These are phyloP conservation scores for Talaromyces atroroseus DNA, from an alignment of 2,329 filamentous ascomycete species.

Conservation along the genomic window DNA sequence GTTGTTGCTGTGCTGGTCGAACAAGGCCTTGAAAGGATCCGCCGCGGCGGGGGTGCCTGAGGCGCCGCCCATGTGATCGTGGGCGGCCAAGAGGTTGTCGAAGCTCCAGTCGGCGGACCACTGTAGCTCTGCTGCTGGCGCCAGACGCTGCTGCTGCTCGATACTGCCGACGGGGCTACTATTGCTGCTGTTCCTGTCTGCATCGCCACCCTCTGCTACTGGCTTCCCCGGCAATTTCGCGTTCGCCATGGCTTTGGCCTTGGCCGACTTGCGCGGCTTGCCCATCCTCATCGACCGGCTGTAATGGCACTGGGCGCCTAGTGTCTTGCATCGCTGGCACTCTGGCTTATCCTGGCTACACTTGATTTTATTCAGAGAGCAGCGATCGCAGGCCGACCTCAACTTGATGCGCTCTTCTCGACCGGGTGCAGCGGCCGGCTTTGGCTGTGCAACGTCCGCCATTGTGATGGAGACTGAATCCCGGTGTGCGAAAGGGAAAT, in stretches of 20 bases:
- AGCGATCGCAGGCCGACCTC: slow-evolving; percentile 14
- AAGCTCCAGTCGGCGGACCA: slow-evolving; percentile 13
- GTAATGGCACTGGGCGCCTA: slow-evolving; percentile 15
- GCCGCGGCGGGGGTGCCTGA: background rate
- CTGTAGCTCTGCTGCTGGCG: background rate
- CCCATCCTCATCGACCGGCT: slow-evolving; percentile 16
- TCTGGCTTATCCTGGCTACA: slow-evolving; percentile 16
- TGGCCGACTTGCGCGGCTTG: slow-evolving; percentile 14
- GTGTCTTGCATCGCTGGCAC: slow-evolving; percentile 13
- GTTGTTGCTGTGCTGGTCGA: slow-evolving; percentile 6
- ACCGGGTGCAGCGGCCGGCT: background rate
- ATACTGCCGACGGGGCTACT: background rate
- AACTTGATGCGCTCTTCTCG: slow-evolving; percentile 14
- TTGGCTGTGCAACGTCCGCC: slow-evolving; percentile 1
- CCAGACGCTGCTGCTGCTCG: background rate
- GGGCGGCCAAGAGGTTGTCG: slow-evolving; percentile 8
- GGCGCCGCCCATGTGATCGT: slow-evolving; percentile 1
- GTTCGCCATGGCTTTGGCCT: slow-evolving; percentile 13
- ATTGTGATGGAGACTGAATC: background rate
- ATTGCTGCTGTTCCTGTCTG: background rate
- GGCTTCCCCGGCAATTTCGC: slow-evolving; percentile 9
- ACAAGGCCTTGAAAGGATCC: background rate
- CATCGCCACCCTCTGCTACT: background rate
- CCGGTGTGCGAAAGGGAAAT: too few species aligned
- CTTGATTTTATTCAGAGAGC: slow-evolving; percentile 15